Evolutionary conservation across 2,329 filamentous ascomycete species (phyloP).

Genomic region (Elsinoe necatrix): DNA sequence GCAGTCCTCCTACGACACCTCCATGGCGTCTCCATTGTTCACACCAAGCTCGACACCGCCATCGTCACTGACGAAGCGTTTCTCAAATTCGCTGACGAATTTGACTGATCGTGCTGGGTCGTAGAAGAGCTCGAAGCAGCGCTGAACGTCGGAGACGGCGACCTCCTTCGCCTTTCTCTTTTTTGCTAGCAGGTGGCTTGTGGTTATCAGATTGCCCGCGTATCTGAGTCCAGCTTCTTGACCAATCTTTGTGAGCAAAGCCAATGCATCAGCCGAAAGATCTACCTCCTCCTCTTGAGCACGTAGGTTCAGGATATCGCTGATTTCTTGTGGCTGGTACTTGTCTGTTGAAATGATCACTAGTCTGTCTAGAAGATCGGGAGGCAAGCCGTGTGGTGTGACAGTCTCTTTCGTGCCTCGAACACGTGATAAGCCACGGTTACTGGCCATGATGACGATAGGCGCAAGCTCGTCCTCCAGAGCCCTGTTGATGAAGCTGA

Average conservation of each 20-base stretch:
- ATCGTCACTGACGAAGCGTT: slow-evolving; percentile 81
- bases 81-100: slow-evolving; percentile 84
- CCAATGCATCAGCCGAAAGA: slow-evolving; percentile 77
- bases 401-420: slow-evolving; percentile 79
- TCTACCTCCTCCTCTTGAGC: slow-evolving; percentile 96
- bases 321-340: slow-evolving; percentile 76
- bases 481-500: slow-evolving; percentile 95
- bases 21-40: slow-evolving; percentile 53
- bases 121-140: slow-evolving; percentile 90
- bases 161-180: slow-evolving; percentile 84
- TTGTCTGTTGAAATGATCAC: slow-evolving; percentile 91
- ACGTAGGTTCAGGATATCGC: slow-evolving; percentile 84
- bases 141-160: slow-evolving; percentile 77
- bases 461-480: slow-evolving; percentile 90
- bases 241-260: slow-evolving; percentile 90
- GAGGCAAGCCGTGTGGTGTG: slow-evolving; percentile 83
- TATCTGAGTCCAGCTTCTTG: slow-evolving; percentile 87
- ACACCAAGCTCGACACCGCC: slow-evolving; percentile 63
- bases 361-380: slow-evolving; percentile 92
- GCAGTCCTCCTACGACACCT: slow-evolving; percentile 41
- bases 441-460: slow-evolving; percentile 98
- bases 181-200: slow-evolving; percentile 75
- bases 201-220: slow-evolving; percentile 96
- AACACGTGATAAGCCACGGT: slow-evolving; percentile 84
- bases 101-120: slow-evolving; percentile 80